Base-by-base conservation (phyloP, 257 asterid species). In the Przewalskia tangutica region DNA sequence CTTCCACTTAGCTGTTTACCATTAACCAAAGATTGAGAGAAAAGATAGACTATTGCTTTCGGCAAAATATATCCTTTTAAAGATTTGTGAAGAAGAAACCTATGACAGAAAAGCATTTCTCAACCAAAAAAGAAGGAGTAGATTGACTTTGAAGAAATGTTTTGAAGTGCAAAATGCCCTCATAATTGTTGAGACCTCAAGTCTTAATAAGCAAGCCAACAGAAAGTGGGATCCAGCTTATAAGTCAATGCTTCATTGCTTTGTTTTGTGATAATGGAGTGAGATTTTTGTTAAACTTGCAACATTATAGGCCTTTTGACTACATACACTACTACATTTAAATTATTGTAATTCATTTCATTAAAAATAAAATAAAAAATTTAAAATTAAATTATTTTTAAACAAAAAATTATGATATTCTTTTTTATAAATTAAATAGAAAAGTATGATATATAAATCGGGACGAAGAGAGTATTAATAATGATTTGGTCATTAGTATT, bases 191-290 rank as follows among this genome's bases (percentile, higher is more conserved):
- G 40, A 75, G 13, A 36, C 56, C 40, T 38, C 8, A 42, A 78
- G 44, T 78, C 82, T 78, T 78, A 42, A 60, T 36, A 58, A 36
- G 71, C 71, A 78, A 78, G 70, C 55, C 82, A 78, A 40, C 55
- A 78, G 0, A 78, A 40, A 78, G 70, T 58, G 71, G 70, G 20
- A 56, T 58, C 55, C 82, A 78, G 42, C 82, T 38, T 56, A 7
- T 6, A 78, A 78, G 82, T 78, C 70, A 78, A 78, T 78, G 82
- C 70, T 42, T 78, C 68, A 11, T 78, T 78, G 82, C 70, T 78
- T 78, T 75, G 8, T 48, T 50, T 75, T 50, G 38, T 51, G 58
- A 8, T 77, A 18, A 18, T 56, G 54, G 66, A n/a, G 56, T 78
- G 54, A 56, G 56, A 10, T n/a, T 27, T 2, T 50, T n/a, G 79